phyloP scores from a whole-genome alignment of 495 filamentous ascomycete genomes.

The Cercophora sp. region DNA sequence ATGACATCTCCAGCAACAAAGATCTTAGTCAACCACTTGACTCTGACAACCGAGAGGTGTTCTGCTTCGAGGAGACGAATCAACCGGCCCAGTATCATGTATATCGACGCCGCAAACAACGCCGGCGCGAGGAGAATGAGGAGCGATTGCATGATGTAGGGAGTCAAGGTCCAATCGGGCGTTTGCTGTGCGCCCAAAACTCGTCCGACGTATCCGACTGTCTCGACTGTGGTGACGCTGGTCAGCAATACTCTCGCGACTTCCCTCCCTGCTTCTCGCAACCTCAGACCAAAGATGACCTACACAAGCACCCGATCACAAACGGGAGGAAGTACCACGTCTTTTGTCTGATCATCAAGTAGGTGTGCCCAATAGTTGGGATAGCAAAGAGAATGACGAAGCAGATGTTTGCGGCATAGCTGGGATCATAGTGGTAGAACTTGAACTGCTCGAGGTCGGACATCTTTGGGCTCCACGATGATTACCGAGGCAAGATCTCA shows the following conservation, averaged over 20 bases:
- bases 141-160: constrained; percentile 33
- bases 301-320: constrained; percentile 54
- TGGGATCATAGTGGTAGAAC: constrained; percentile 48
- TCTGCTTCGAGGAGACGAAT: constrained; percentile 36
- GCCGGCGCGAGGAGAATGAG: constrained; percentile 38
- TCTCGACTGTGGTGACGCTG: constrained; percentile 52
- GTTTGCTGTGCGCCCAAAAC: constrained; percentile 31
- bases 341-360: constrained; percentile 42
- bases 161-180: constrained; percentile 28
- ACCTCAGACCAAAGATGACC: constrained; percentile 16
- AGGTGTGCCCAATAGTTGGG: constrained; percentile 42
- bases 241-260: no score
- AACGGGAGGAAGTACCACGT: constrained; percentile 62
- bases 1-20: constrained; percentile 42
- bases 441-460: constrained; percentile 16
- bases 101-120: constrained; percentile 49
- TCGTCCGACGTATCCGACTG: constrained; percentile 56
- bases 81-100: constrained; percentile 52
- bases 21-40: constrained; percentile 47
- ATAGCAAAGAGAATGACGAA: constrained; percentile 50
- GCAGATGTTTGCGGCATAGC: constrained; percentile 43
- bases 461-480: no score
- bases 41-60: constrained; percentile 30
- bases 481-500: no score
- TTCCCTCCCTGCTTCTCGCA: background rate